A percentile compares a stretch with the other conserved stretches of the same genome.
These are phyloP conservation scores for Nicotiana paniculata DNA, from an alignment of 257 asterid genomes.

Conservation along the genomic window DNA sequence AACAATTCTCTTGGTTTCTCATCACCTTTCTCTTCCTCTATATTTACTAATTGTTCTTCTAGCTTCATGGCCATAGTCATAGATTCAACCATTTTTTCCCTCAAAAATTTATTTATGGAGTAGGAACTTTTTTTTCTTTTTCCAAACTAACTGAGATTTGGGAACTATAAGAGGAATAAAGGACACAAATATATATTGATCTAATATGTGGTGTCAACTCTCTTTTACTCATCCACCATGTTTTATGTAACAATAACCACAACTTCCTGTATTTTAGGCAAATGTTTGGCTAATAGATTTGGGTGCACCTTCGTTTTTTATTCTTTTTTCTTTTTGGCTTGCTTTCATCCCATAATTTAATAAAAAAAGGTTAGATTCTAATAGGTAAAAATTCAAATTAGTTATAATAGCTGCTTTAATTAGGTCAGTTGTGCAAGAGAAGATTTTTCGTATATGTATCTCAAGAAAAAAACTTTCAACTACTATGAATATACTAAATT, in stretches of 20 bases:
- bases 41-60: not conserved
- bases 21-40: slow-evolving; percentile 1
- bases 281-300: not conserved
- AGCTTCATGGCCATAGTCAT: not conserved
- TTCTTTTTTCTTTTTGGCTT: too few relatives aligned
- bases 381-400: too few relatives aligned
- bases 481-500: too few relatives aligned
- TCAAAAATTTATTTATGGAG: not conserved
- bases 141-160: not conserved
- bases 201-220: not conserved
- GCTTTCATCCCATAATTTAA: not conserved
- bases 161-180: not conserved
- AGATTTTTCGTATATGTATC: too few relatives aligned
- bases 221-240: not conserved
- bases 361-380: too few relatives aligned
- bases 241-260: not conserved
- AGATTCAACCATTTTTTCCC: slow-evolving; percentile 18
- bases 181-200: not conserved
- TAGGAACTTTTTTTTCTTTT: not conserved
- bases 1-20: slow-evolving; percentile 3
- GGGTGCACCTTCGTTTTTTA: too few relatives aligned
- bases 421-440: too few relatives aligned
- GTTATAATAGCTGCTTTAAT: too few relatives aligned
- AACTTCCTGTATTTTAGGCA: not conserved
- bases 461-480: too few relatives aligned